These are phyloP conservation scores for Garcia nutans DNA, from an alignment of 345 rosid genomes.

Conservation along the genomic window DNA sequence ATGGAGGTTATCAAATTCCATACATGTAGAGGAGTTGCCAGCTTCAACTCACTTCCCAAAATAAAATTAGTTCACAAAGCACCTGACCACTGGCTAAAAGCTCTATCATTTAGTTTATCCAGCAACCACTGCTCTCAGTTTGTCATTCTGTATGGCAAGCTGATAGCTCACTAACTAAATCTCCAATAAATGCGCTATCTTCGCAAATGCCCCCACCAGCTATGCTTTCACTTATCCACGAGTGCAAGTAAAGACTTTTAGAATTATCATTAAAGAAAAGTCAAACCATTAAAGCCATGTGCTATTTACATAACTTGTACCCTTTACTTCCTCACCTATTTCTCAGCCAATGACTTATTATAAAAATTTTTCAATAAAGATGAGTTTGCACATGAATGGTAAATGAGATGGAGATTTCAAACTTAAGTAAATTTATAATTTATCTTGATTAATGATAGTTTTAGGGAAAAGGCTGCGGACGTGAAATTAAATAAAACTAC, in stretches of 20 bases:
- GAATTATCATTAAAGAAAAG: background rate
- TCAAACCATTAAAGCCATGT: background rate
- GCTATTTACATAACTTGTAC: background rate
- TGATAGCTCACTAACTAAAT: background rate
- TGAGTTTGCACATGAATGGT: constrained; percentile 1
- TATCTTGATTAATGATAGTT: background rate
- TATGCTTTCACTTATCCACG: no score
- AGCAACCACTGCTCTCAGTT: background rate
- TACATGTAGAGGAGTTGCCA: background rate
- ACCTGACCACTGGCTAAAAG: background rate
- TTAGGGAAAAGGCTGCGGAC: background rate
- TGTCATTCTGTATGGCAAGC: background rate
- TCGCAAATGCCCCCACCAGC: background rate
- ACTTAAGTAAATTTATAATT: background rate
- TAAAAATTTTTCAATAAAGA: background rate
- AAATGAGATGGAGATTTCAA: background rate
- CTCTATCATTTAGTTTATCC: background rate
- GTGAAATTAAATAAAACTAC: background rate
- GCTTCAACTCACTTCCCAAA: background rate
- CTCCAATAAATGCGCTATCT: background rate
- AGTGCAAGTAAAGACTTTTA: background rate
- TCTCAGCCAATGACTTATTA: background rate
- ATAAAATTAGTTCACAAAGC: background rate
- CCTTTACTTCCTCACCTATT: background rate
- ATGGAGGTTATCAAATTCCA: background rate